Evolutionary conservation across 768 basidiomycete species (phyloP).

Genomic region (Suillus hirtellus): DNA sequence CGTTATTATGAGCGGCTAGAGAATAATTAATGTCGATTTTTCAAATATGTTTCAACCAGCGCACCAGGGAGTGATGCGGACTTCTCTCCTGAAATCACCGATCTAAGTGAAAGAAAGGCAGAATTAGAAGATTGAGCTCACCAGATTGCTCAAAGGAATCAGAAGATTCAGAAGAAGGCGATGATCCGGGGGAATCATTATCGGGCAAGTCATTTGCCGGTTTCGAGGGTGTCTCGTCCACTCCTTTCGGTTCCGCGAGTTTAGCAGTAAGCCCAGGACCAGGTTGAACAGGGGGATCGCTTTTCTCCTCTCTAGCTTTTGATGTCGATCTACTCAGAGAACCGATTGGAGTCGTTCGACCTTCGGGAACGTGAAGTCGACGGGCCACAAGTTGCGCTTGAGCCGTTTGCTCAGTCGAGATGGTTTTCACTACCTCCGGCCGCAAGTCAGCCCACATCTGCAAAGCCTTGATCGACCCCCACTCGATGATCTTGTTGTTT

Average conservation of each 20-base stretch:
- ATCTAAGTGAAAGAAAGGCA: background rate
- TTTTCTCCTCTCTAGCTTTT: slow-evolving; percentile 21
- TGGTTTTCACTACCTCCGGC: slow-evolving; percentile 55
- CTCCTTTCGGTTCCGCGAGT: slow-evolving; percentile 3
- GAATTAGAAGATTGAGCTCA: background rate
- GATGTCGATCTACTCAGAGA: slow-evolving; percentile 43
- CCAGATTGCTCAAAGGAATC: slow-evolving; percentile 7
- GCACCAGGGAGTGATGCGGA: slow-evolving; percentile 3
- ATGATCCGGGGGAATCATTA: slow-evolving; percentile 8
- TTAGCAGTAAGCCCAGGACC: background rate
- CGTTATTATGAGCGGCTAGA: slow-evolving; percentile 1
- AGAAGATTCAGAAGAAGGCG: slow-evolving; percentile 7
- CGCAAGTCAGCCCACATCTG: slow-evolving; percentile 90
- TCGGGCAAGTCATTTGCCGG: slow-evolving; percentile 7
- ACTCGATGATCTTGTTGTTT: slow-evolving; percentile 97
- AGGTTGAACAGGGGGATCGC: slow-evolving; percentile 19
- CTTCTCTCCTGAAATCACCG: slow-evolving; percentile 3
- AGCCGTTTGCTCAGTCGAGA: slow-evolving; percentile 45
- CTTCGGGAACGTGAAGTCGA: slow-evolving; percentile 50
- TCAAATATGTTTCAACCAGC: background rate
- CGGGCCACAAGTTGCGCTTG: slow-evolving; percentile 51
- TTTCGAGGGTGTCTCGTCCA: background rate
- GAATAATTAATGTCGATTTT: slow-evolving; percentile 6
- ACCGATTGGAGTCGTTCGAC: slow-evolving; percentile 38
- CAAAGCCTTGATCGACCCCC: slow-evolving; percentile 95